Percentiles rank a stretch among this genome's conserved stretches.
Conservation (phyloP, 257 asterid species). For the Mentha longifolia region DNA sequence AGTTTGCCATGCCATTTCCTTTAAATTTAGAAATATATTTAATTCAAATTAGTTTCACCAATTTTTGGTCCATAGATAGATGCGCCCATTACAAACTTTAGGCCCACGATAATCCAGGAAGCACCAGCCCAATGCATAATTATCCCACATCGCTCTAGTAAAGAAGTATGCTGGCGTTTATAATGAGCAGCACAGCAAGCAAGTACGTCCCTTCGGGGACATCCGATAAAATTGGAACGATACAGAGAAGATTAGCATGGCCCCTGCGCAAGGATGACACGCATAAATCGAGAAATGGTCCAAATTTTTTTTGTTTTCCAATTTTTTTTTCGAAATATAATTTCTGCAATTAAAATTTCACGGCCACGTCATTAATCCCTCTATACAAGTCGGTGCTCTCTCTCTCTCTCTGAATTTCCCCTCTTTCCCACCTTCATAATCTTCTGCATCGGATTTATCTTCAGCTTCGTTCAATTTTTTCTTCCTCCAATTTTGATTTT, state of each 20-base stretch:
- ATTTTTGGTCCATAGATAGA: too few species aligned
- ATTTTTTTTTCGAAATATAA: background rate
- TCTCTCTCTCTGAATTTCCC: background rate
- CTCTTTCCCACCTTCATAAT: background rate
- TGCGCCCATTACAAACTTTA: too few species aligned
- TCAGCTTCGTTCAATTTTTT: background rate
- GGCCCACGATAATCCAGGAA: too few species aligned
- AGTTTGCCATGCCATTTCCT: too few species aligned
- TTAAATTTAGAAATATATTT: too few species aligned
- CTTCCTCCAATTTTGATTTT: background rate
- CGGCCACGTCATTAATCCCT: too few species aligned
- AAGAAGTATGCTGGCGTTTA: too few species aligned
- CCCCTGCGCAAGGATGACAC: conserved; percentile 74
- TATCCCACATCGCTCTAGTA: too few species aligned
- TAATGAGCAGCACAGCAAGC: background rate
- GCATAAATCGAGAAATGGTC: conserved; percentile 67
- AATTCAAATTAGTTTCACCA: too few species aligned
- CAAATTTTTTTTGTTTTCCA: conserved; percentile 43
- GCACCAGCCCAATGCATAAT: too few species aligned
- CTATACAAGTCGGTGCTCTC: background rate
- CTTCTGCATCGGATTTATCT: background rate
- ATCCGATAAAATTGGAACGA: conserved; percentile 60
- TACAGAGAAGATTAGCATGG: conserved; percentile 88
- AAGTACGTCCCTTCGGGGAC: conserved; percentile 32
- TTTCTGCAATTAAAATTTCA: background rate